Evolutionary conservation across 1,284 basidiomycete genomes (phyloP), one percentile per base, ranked within the genome.

Genomic region (Cryptococcus sp.): DNA sequence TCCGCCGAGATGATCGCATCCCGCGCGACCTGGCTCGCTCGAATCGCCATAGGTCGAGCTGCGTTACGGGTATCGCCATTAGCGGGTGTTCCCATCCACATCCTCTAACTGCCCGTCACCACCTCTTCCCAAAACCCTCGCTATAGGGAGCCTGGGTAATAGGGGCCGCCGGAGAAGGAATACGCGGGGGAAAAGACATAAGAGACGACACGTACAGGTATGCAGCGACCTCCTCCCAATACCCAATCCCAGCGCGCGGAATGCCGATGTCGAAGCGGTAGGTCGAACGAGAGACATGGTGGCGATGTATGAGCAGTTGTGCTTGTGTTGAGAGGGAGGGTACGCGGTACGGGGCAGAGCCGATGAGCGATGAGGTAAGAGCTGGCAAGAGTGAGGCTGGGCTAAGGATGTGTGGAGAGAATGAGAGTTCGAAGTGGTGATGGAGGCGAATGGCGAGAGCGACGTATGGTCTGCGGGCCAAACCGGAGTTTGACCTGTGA

Each of bases 281-380:
- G 72, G 64, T 49, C 71, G 63, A 60, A 69, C 53, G 65, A 75
- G 52, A 35, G 72, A 72, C 72, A 74, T 74, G 59, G 47, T 59
- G 61, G 18, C 18, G 24, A 53, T 16, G 44, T 21, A 35, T 45
- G 39, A 59, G 50, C 46, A 46, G 49, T 52, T 47, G 59, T 37
- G 49, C 45, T 51, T 56, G 23, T 47, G 23, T 39, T 43, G 35
- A 21, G 45, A 55, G 38, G 38, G 39, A 40, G 52, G 38, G 2
- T 9, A 13, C 28, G 18, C 35, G 43, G 28, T 43, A 21, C 39
- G 28, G 53, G 38, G 24, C 38, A 28, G 45, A 8, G 24, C 24
- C 33, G 49, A 39, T 8, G 52, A 53, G 28, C 28, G 28, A 9
- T 33, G 9, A 33, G n/a, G n/a, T n/a, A n/a, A n/a, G n/a, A n/a